Evolutionary conservation across 2,329 filamentous ascomycete genomes (phyloP).

Genomic region (Sarocladium kiliense): DNA sequence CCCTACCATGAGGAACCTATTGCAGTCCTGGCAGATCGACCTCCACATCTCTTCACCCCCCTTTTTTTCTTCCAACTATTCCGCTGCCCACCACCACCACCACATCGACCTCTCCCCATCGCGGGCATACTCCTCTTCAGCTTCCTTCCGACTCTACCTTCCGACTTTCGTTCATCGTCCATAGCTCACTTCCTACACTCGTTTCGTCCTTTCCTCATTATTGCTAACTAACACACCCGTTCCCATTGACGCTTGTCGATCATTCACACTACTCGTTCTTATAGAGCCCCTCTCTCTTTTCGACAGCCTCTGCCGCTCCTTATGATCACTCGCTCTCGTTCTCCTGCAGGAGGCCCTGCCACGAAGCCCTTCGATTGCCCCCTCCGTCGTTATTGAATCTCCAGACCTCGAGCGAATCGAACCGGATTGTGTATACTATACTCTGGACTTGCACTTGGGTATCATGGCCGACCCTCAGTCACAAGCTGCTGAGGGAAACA

Average conservation of each 20-base stretch:
- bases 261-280: neutral
- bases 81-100: slow-evolving; percentile 2
- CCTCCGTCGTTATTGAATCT: neutral
- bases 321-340: slow-evolving; percentile 2
- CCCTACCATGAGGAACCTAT: neutral
- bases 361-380: neutral
- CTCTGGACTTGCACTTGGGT: neutral
- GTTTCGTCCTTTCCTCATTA: neutral
- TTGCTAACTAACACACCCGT: neutral
- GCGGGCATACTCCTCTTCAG: neutral
- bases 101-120: neutral
- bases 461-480: slow-evolving; percentile 27
- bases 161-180: slow-evolving; percentile 7
- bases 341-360: slow-evolving; percentile 6
- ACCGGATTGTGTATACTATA: neutral
- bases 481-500: slow-evolving; percentile 31
- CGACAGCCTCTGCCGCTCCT: slow-evolving; percentile 2
- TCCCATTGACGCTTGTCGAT: neutral
- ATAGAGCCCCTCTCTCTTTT: neutral
- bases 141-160: neutral
- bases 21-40: neutral
- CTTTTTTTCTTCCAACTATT: slow-evolving; percentile 7
- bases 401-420: neutral
- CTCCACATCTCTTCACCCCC: slow-evolving; percentile 3
- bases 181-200: slow-evolving; percentile 1